phyloP scores from a whole-genome alignment of 23 red algal genomes.

The Pyropia yezoensis region DNA sequence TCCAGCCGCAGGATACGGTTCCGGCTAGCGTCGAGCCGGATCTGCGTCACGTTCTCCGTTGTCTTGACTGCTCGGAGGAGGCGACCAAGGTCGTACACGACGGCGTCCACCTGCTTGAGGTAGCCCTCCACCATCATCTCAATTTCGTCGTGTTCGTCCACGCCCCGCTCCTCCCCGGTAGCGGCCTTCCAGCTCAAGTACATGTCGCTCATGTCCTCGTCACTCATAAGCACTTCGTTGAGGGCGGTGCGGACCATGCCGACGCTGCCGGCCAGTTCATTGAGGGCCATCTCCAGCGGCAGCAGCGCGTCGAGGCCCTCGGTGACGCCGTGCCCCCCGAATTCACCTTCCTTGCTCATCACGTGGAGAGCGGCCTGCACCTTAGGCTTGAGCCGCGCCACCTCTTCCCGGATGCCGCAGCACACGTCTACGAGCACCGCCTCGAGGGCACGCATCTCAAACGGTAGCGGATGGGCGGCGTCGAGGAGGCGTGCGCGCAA shows the following conservation, averaged over 20 bases:
- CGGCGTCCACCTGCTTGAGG: conserved; percentile 90
- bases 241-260: conserved; percentile 57
- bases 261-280: conserved; percentile 70
- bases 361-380: conserved; percentile 71
- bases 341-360: conserved; percentile 44
- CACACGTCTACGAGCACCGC: conserved; percentile 90
- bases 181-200: conserved; percentile 72
- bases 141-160: conserved; percentile 94
- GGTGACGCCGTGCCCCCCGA: conserved; percentile 52
- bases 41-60: conserved; percentile 95
- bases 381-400: conserved; percentile 54
- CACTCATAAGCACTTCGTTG: conserved; percentile 81
- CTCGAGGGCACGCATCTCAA: conserved; percentile 96
- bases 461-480: conserved; percentile 64
- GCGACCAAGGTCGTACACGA: conserved; percentile 63
- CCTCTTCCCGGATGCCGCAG: conserved; percentile 29
- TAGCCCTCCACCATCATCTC: conserved; percentile 99
- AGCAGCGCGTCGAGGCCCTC: conserved; percentile 84
- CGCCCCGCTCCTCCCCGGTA: conserved; percentile 61
- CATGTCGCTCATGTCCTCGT: conserved; percentile 99
- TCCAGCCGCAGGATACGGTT: conserved; percentile 95
- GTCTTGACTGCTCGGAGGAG: conserved; percentile 58
- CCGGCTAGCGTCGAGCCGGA: conserved; percentile 90
- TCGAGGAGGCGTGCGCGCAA: conserved; percentile 51
- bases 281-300: conserved; percentile 81